Evolutionary conservation across 2,329 filamentous ascomycete genomes (phyloP), one percentile per base, ranked within the genome.

Genomic region (Botryotinia convoluta): DNA sequence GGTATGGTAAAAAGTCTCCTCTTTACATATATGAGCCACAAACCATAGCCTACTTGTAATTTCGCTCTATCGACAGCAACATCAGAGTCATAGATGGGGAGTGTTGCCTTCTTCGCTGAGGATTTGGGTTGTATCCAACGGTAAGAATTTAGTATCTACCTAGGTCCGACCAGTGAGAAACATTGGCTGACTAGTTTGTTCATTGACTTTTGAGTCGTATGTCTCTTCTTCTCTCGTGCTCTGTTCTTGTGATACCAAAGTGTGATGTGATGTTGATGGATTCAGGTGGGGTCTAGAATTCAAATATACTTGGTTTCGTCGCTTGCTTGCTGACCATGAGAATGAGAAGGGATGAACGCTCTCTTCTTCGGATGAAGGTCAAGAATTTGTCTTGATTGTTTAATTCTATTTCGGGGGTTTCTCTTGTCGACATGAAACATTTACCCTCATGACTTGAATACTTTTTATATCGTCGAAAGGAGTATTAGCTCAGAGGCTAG

Each of bases 211-310:
- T 54, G 45, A 42, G 45, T 54, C n/a, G 44, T 48, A 37, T 26
- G 45, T 22, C 48, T 68, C 64, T 42, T 39, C 26, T 54, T 42
- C 64, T 57, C 64, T 68, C 64, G 64, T 68, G 64, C 51, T 54
- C 48, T 42, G 64, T 68, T 68, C 64, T 42, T 39, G 64, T 68
- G 64, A 68, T 68, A 42, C 35, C 35, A 22, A 32, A 39, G n/a
- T 57, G 45, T 68, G 64, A 67, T 39, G 48, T 9, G 51, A 57
- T 29, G 51, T 3, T 18, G 64, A 67, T 54, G 63, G 12, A 67
- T 51, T 32, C 32, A n/a, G 44, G 63, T 62, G 60, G 60, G 60
- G 60, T 45, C 44, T 65, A 48, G 22, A 51, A 37, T 37, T 29
- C 29, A 20, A 48, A 51, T 20, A 51, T 32, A 10, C 12, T 37